Conservation (phyloP, 371 early-diverging fungal genomes). For the Saksenaea oblongispora region DNA sequence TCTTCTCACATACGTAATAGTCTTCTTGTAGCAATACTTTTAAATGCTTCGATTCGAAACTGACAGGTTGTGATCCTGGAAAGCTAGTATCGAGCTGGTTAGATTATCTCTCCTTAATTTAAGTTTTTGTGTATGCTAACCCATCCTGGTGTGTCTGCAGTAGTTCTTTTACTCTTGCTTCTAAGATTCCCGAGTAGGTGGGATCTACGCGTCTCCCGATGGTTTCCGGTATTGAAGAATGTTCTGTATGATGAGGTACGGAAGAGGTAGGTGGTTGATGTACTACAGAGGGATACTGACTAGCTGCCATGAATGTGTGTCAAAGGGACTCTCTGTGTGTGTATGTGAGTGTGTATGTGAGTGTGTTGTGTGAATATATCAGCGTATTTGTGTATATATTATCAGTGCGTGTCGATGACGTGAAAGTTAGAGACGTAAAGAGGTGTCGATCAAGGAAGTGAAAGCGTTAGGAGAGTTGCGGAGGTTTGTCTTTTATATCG, state of each 20-base stretch:
- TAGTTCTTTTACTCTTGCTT: slow-evolving; percentile 42
- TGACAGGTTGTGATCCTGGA: slow-evolving; percentile 90
- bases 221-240: slow-evolving; percentile 25
- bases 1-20: slow-evolving; percentile 91
- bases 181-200: slow-evolving; percentile 43
- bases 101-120: background rate
- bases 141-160: slow-evolving; percentile 39
- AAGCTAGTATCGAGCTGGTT: slow-evolving; percentile 52
- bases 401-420: background rate
- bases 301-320: slow-evolving; percentile 5
- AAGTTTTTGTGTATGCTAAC: slow-evolving; percentile 23
- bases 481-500: background rate
- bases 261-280: background rate
- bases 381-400: background rate
- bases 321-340: too few relatives aligned
- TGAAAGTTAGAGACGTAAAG: background rate
- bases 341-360: too few relatives aligned
- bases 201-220: slow-evolving; percentile 58
- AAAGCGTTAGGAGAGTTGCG: background rate
- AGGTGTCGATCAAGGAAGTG: background rate
- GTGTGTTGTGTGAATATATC: background rate
- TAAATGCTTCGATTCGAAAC: slow-evolving; percentile 70
- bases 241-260: background rate
- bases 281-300: background rate
- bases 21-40: slow-evolving; percentile 70